Evolutionary conservation across 345 rosid genomes (phyloP).

Genomic region (Iberis pinnata): DNA sequence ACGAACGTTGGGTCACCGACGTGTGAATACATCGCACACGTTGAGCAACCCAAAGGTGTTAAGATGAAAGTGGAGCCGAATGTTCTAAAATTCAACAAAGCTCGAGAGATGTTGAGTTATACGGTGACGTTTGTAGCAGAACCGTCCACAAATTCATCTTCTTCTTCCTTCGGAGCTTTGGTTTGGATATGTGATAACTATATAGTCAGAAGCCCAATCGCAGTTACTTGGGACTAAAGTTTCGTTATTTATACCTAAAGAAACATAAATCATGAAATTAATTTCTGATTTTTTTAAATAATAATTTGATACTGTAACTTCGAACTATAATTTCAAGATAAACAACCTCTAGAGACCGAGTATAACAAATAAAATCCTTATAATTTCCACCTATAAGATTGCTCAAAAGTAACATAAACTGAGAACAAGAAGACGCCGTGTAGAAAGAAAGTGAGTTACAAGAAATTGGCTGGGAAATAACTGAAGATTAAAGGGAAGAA

Average conservation of each 20-base stretch:
- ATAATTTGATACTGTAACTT: conserved; percentile 6
- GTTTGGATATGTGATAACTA: conserved; percentile 51
- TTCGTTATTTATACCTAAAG: too few species aligned
- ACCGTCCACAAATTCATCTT: background rate
- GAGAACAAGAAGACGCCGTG: conserved; percentile 12
- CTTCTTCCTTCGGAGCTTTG: conserved; percentile 49
- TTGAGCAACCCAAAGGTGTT: conserved; percentile 47
- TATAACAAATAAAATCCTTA: background rate
- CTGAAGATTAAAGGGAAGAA: conserved; percentile 11
- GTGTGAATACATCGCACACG: conserved; percentile 41
- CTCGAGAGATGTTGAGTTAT: conserved; percentile 50
- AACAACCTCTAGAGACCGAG: conserved; percentile 3
- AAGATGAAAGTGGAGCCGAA: conserved; percentile 46
- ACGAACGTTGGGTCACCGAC: conserved; percentile 55
- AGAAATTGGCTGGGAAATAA: conserved; percentile 7
- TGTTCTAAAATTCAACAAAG: conserved; percentile 38
- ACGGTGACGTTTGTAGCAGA: conserved; percentile 36
- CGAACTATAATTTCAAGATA: background rate
- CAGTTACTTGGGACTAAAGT: conserved; percentile 45
- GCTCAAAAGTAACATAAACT: conserved; percentile 23
- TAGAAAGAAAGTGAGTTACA: conserved; percentile 14
- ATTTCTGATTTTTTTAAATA: too few species aligned
- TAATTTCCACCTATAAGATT: conserved; percentile 20
- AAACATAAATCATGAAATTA: too few species aligned
- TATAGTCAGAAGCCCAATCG: conserved; percentile 59